Evolutionary conservation across 129 eudicot genomes (phyloP), one percentile per base, ranked within the genome.

Genomic region (Arctium minus): DNA sequence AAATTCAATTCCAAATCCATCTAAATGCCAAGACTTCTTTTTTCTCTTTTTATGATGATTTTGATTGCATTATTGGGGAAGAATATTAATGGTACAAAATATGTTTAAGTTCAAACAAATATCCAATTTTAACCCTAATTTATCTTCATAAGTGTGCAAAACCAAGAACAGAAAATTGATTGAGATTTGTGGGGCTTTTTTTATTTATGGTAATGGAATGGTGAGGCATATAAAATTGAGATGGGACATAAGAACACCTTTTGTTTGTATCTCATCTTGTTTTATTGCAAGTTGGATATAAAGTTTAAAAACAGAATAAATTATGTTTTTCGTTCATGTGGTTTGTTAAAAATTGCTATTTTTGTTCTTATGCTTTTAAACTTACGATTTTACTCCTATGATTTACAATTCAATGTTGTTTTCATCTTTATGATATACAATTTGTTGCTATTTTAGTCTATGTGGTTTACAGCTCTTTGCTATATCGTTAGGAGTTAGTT

Each of bases 181-280:
- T 79, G 75, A 69, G 65, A 79, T 44, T 9, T 69, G 70, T 79
- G 70, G 77, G 50, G 33, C 36, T 46, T 46, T 48, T 69, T 48
- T 80, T 22, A 22, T 46, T 44, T 22, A 33, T 72, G 36, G 53
- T 48, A 31, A n/a, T 33, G 32, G 71, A 31, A 10, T 33, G 32
- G 46, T 40, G 46, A 79, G 42, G 30, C 75, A 79, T 62, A 18
- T 36, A 62, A 5, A 64, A 78, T 78, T 60, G 6, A 80, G 48
- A 79, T 70, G 82, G 37, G 56, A 77, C 73, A 15, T 65, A 18
- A n/a, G 31, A 60, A 39, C 6, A 73, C 32, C 56, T 42, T 37
- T 73, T 39, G 77, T 17, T 73, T 39, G 44, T 35, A 5, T 32
- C 42, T 60, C 29, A 60, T 60, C 68, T n/a, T 44, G 8, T n/a